These are phyloP conservation scores for Lasiosphaeris hirsuta DNA, from an alignment of 495 filamentous ascomycete genomes.

Conservation along the genomic window DNA sequence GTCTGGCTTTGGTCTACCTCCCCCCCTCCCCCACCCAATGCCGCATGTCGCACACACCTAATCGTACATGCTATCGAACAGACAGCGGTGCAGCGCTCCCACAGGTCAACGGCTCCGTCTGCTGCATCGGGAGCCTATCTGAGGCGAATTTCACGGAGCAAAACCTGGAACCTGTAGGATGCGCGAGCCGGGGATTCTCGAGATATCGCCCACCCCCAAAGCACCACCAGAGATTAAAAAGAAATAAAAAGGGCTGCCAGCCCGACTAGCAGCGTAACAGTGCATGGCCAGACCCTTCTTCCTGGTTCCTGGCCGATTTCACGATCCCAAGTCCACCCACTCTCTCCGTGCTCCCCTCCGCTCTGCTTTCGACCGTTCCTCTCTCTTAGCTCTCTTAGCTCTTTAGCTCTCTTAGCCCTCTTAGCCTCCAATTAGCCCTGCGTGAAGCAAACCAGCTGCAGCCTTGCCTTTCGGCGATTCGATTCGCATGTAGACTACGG, in stretches of 20 bases:
- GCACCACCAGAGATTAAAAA: slow-evolving; percentile 5
- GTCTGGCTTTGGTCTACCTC: too few relatives aligned
- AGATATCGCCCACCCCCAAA: not conserved
- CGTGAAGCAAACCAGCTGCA: not conserved
- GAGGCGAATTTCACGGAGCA: too few relatives aligned
- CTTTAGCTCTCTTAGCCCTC: not conserved
- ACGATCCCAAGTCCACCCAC: not conserved
- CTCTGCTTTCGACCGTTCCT: not conserved
- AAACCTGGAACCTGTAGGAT: not conserved
- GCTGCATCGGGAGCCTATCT: too few relatives aligned
- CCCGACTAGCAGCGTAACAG: not conserved
- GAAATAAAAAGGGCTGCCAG: not conserved
- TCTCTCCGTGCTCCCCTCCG: not conserved
- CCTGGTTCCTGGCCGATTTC: slow-evolving; percentile 5
- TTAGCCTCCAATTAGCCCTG: not conserved
- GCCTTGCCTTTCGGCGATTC: too few relatives aligned
- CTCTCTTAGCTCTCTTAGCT: not conserved
- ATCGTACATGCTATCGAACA: too few relatives aligned
- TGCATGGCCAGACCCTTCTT: not conserved
- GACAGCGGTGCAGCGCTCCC: too few relatives aligned
- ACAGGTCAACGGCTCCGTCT: too few relatives aligned
- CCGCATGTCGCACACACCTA: too few relatives aligned
- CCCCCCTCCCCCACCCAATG: too few relatives aligned
- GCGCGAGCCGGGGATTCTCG: slow-evolving; percentile 3
- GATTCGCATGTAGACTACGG: too few relatives aligned